Conservation (phyloP, 208 protist species). For the Trichomonas gallinae region DNA sequence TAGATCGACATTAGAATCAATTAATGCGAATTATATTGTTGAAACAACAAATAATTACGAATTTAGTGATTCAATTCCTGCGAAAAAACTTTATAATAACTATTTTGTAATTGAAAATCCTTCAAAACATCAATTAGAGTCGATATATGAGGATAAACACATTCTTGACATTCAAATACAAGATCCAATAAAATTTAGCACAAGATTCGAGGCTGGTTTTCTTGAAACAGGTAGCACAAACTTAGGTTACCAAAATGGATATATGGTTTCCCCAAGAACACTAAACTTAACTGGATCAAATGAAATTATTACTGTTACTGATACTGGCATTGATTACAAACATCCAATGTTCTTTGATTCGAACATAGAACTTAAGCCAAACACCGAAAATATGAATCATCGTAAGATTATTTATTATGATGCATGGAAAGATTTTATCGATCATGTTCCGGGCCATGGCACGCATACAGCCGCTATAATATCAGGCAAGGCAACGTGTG, state of each 20-base stretch:
- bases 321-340: not conserved
- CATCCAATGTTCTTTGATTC: not conserved
- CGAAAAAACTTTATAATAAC: not conserved
- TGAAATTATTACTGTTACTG: not conserved
- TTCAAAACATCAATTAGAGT: not conserved
- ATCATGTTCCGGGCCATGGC: not conserved
- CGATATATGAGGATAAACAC: not conserved
- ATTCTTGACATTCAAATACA: not conserved
- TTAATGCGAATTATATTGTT: not conserved
- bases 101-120: not conserved
- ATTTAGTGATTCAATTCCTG: not conserved
- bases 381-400: not conserved
- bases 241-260: not conserved
- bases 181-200: not conserved
- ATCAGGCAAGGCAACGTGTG: not conserved
- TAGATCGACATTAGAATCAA: no score
- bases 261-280: not conserved
- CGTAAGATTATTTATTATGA: not conserved
- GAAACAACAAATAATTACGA: not conserved
- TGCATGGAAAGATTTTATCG: not conserved
- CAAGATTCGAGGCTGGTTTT: not conserved
- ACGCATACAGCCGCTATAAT: not conserved
- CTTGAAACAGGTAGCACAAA: not conserved
- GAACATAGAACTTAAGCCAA: not conserved
- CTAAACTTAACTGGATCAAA: not conserved